Conservation (phyloP, 331 rosid species). For the Malus hybrid region DNA sequence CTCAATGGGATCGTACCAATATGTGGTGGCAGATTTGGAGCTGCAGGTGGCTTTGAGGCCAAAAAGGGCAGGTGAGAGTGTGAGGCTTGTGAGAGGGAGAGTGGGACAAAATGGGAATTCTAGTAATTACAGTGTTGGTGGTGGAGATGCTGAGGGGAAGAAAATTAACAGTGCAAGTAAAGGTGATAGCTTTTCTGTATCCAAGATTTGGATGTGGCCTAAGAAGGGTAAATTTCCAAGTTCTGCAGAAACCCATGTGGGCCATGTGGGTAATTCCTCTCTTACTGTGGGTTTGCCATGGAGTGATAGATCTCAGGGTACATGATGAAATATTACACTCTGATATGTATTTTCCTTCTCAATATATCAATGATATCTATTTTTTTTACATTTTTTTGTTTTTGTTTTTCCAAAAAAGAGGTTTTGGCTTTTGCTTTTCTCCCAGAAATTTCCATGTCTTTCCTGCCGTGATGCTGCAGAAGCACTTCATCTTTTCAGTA, state of each 20-base stretch:
- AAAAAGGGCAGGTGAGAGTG: slow-evolving; percentile 33
- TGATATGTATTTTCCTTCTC: slow-evolving; percentile 25
- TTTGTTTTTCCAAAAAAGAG: neutral
- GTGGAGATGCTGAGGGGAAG: slow-evolving; percentile 56
- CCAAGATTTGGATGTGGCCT: slow-evolving; percentile 91
- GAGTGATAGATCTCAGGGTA: slow-evolving; percentile 46
- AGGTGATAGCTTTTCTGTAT: slow-evolving; percentile 88
- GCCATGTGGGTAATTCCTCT: slow-evolving; percentile 35
- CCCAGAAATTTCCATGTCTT: neutral
- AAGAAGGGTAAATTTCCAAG: slow-evolving; percentile 59
- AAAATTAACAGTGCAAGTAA: slow-evolving; percentile 58
- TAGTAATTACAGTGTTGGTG: slow-evolving; percentile 10
- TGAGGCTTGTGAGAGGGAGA: slow-evolving; percentile 57
- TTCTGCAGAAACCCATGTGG: slow-evolving; percentile 23
- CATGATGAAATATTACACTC: slow-evolving; percentile 16
- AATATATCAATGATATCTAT: slow-evolving; percentile 11
- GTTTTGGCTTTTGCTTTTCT: slow-evolving; percentile 18
- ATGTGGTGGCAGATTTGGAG: slow-evolving; percentile 81
- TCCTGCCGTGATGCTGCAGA: neutral
- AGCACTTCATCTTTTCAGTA: slow-evolving; percentile 13
- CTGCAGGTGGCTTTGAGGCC: slow-evolving; percentile 59
- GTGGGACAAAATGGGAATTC: slow-evolving; percentile 34
- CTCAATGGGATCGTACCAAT: slow-evolving; percentile 91
- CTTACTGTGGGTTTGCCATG: slow-evolving; percentile 39
- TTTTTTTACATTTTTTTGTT: no score